Base-by-base conservation (phyloP, 345 rosid genomes). In the Dipteronia sinensis region DNA sequence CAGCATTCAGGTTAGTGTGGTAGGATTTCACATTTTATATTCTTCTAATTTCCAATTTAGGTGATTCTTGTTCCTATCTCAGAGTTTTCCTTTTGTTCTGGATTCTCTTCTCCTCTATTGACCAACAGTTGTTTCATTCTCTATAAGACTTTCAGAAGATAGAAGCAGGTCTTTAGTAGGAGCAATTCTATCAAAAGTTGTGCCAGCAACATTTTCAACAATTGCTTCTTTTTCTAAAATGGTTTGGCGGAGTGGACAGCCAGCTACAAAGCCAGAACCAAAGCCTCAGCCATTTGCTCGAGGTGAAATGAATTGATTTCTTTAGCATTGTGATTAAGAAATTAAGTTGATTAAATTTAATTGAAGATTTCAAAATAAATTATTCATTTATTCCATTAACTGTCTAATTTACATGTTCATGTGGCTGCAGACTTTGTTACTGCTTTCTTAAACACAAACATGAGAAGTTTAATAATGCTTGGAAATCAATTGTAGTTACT, bases 151-250 rank as follows among this genome's bases (percentile, higher is more conserved):
- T 75, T 96, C 99, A 67, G 99, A 94, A 86, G 94, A 96, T 77
- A 90, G 83, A 85, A 90, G 88, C 76, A 89, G 91, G 82, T 96
- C 98, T 66, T 82, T 96, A 65, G 97, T 96, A 27, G 97, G 99
- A 73, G 97, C 97, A 56, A 84, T 96, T 83, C 87, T 96, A 46
- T 96, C 99, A 68, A 96, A 90, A 80, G 98, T 96, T 76, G 92
- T 96, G 72, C 99, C 99, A 74, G 98, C 89, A 22, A 89, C 99
- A 62, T 88, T 91, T 75, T 94, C 98, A 58, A 92, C 99, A n/a
- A 92, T 96, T 73, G 88, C 95, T 80, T 92, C 97, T 67, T 83
- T 96, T 71, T 91, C 98, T 19, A 94, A 92, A 83, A 91, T 91
- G 90, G 87, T 96, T 73, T 96, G 99, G 97, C 86, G 95, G 77